These are phyloP conservation scores for Microascus cirrosus DNA, from an alignment of 2,329 filamentous ascomycete species.

Conservation along the genomic window DNA sequence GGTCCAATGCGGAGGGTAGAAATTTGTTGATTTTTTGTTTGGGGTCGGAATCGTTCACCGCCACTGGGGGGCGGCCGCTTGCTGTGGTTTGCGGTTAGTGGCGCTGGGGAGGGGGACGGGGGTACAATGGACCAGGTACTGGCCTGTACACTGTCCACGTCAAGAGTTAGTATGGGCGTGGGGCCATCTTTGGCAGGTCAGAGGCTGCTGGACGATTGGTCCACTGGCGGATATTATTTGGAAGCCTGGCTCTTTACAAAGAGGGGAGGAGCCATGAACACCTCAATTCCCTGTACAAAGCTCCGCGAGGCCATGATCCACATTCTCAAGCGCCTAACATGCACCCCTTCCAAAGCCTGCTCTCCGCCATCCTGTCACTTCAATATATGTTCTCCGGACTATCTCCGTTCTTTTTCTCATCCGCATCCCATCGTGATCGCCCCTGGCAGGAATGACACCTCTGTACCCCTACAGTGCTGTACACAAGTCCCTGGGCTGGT, in stretches of 20 bases:
- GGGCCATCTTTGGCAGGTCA: not conserved
- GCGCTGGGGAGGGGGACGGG: not conserved
- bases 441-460: not conserved
- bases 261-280: too few relatives aligned
- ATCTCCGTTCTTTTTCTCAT: not conserved
- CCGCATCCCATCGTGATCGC: not conserved
- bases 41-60: constrained; percentile 6
- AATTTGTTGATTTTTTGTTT: constrained; percentile 7
- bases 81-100: not conserved
- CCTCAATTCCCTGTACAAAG: too few relatives aligned
- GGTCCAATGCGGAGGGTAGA: constrained; percentile 3
- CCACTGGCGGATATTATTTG: too few relatives aligned
- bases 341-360: too few relatives aligned
- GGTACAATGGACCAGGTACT: not conserved
- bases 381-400: too few relatives aligned
- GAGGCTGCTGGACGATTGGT: not conserved
- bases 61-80: constrained; percentile 7
- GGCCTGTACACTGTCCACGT: not conserved
- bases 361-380: too few relatives aligned
- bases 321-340: too few relatives aligned
- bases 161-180: not conserved
- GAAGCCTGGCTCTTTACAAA: too few relatives aligned
- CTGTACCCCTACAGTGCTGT: not conserved
- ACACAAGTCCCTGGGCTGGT: not conserved
- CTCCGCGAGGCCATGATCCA: too few relatives aligned